phyloP scores from a whole-genome alignment of 169 alveolate genomes.

The Plasmodium relictum region DNA sequence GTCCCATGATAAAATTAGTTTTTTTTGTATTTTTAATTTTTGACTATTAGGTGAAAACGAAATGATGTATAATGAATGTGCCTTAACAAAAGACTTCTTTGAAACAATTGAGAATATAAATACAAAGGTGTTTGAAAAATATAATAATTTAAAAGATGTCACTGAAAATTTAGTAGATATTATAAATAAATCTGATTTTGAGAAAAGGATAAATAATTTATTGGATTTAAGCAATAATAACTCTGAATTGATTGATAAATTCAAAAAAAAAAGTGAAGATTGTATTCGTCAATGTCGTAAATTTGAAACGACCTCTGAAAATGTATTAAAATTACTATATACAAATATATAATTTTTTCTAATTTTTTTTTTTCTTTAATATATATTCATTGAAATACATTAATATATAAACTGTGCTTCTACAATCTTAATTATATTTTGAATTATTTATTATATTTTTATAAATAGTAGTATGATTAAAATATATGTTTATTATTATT shows the following conservation, averaged over 20 bases:
- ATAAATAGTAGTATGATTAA: no score
- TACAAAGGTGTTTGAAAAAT: conserved; percentile 56
- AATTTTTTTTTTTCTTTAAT: no score
- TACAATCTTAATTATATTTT: background rate
- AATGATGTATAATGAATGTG: conserved; percentile 51
- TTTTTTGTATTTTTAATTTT: background rate
- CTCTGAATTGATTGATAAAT: conserved; percentile 52
- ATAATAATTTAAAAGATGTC: conserved; percentile 49
- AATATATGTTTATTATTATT: background rate
- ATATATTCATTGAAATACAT: background rate
- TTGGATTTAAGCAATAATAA: conserved; percentile 23
- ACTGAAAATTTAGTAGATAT: conserved; percentile 23
- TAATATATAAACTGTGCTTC: no score
- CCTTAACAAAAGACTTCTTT: conserved; percentile 66
- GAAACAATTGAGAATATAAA: conserved; percentile 71
- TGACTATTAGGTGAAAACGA: conserved; percentile 10
- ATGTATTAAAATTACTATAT: conserved; percentile 18
- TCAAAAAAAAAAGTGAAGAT: conserved; percentile 70
- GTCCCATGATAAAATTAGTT: background rate
- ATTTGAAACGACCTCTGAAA: conserved; percentile 75
- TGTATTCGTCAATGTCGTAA: conserved; percentile 72
- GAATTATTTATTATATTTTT: no score
- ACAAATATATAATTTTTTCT: background rate
- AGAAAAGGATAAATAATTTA: conserved; percentile 32
- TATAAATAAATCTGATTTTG: conserved; percentile 41